Base-by-base conservation (phyloP, 306 rosid genomes). In the Senna tora region DNA sequence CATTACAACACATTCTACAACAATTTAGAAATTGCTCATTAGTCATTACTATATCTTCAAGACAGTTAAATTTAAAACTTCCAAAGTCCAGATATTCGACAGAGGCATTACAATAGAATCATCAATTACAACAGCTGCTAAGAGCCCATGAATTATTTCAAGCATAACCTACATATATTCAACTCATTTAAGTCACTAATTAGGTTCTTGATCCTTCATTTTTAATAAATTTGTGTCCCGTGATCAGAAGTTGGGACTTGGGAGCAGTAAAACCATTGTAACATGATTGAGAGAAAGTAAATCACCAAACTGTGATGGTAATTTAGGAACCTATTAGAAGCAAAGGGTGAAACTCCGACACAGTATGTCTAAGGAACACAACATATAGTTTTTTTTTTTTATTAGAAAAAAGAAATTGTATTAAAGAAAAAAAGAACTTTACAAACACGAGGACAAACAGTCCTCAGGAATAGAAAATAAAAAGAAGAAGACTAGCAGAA, bases 271-370 rank as follows among this genome's bases (percentile, higher is more conserved):
- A 58, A 71, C 51, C 12, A 22, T 47, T 12, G 6, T 33, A 71
- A 30, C 66, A 76, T 43, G 53, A 57, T 50, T 57, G 65, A 21
- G 46, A 69, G 21, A 70, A 38, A 11, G 59, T 56, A 63, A 63
- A 38, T 46, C 51, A 65, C 61, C 21, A 42, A 66, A 58, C 14
- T 53, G 63, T 22, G 22, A 52, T 41, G 33, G 14, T 64, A 22
- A 71, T 41, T 34, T 34, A 33, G n/a, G 17, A 32, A 15, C 39
- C 10, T 53, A 61, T 4, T 19, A 63, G 15, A 2, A 43, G 28
- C 10, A 33, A 53, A n/a, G 15, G 56, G 12, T 33, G 8, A 14
- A 21, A 32, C 42, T 59, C 68, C 14, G 15, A 45, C 46, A 56
- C 13, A 36, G 51, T 64, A 25, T 19, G 43, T 20, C 30, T 51